These are phyloP conservation scores for Podaxis pistillaris DNA, from an alignment of 768 basidiomycete species.

Conservation along the genomic window DNA sequence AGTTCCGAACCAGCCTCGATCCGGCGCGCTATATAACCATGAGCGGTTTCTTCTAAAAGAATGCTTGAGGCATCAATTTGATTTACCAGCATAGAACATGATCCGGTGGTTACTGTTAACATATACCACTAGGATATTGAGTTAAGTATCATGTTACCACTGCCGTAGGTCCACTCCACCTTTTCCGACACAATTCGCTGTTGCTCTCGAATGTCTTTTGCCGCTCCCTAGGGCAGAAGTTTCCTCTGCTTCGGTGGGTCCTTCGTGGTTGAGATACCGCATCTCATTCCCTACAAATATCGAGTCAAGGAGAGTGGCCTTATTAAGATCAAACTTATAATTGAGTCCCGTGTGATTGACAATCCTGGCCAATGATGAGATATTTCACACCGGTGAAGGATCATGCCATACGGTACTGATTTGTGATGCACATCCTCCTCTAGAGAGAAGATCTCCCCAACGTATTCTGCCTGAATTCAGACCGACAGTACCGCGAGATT, in stretches of 20 bases:
- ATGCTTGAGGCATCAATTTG: neutral
- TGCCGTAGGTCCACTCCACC: neutral
- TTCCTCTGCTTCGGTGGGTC: slow-evolving; percentile 16
- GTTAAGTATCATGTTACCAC: neutral
- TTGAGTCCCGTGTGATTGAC: slow-evolving; percentile 49
- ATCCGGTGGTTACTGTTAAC: slow-evolving; percentile 11
- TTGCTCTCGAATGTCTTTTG: slow-evolving; percentile 30
- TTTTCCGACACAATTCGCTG: neutral
- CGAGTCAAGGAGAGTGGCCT: slow-evolving; percentile 49
- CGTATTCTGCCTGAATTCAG: slow-evolving; percentile 48
- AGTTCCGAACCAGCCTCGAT: slow-evolving; percentile 47
- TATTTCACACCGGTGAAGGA: slow-evolving; percentile 24
- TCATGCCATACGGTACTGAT: slow-evolving; percentile 42
- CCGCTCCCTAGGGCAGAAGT: slow-evolving; percentile 45
- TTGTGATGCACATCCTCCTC: slow-evolving; percentile 47
- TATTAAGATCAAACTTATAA: slow-evolving; percentile 61
- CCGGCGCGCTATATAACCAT: slow-evolving; percentile 29
- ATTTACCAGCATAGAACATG: slow-evolving; percentile 49
- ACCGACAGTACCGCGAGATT: neutral
- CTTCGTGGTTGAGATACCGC: slow-evolving; percentile 66
- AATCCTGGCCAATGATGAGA: slow-evolving; percentile 24
- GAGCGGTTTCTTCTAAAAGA: neutral
- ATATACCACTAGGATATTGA: slow-evolving; percentile 4
- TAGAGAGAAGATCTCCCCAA: slow-evolving; percentile 32
- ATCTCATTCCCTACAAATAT: slow-evolving; percentile 56